Conservation (phyloP, 2,329 filamentous ascomycete genomes). For the Trichocomaceae sp. region DNA sequence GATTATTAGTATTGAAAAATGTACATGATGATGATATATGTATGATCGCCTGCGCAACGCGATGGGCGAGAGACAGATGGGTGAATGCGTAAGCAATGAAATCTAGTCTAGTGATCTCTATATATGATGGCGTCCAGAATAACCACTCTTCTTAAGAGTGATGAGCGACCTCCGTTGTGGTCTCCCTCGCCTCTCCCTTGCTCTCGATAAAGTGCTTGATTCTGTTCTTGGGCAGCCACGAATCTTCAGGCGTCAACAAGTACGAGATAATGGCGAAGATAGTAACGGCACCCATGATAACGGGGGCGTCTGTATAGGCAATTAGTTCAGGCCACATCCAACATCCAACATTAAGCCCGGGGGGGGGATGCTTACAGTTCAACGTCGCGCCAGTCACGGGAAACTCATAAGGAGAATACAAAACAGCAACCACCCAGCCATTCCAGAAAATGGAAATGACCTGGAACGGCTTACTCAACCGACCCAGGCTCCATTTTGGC, state of each 20-base stretch:
- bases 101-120: neutral
- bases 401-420: constrained; percentile 44
- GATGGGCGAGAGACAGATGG: no score
- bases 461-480: constrained; percentile 43
- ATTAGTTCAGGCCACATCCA: constrained; percentile 10
- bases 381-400: constrained; percentile 40
- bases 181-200: constrained; percentile 22
- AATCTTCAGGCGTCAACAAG: constrained; percentile 43
- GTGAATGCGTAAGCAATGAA: neutral
- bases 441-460: constrained; percentile 46
- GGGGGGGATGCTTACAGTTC: constrained; percentile 42
- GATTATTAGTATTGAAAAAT: no score
- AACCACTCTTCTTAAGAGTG: neutral
- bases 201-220: constrained; percentile 41
- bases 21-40: no score
- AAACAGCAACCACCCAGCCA: constrained; percentile 44
- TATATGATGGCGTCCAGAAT: neutral
- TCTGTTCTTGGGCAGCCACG: constrained; percentile 42
- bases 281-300: constrained; percentile 47
- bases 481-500: constrained; percentile 43
- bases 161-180: constrained; percentile 7
- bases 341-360: no score
- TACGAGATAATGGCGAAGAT: constrained; percentile 45
- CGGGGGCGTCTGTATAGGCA: constrained; percentile 37
- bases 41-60: no score